Evolutionary conservation across 2,329 filamentous ascomycete genomes (phyloP), one percentile per base, ranked within the genome.

Genomic region (Aspergillus aculeatus): DNA sequence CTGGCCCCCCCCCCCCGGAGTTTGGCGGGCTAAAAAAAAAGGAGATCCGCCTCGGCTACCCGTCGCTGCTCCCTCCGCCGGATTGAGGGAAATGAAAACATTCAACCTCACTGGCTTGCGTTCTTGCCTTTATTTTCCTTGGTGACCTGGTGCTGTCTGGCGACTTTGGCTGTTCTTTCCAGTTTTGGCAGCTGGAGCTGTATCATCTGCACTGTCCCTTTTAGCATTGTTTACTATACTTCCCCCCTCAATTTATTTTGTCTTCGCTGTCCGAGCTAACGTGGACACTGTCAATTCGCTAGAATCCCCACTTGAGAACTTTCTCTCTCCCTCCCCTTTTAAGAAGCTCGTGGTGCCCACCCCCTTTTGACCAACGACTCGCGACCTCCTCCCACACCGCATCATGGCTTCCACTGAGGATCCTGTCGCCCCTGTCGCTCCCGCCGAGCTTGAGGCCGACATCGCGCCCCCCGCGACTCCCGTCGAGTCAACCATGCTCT

Each of bases 401-500:
- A 66, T 58, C 21, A 77, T 77, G 75, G 67, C 73, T 38, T 73
- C 73, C 6, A 70, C 65, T 12, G 74, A 74, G 59, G 73, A 74
- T 50, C 66, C 71, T n/a, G 56, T 75, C 23, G 58, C 71, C 50
- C 58, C 62, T 47, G 35, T 58, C 51, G 47, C 64, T 49, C 63
- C 71, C 26, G 65, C 66, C 16, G 68, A 74, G 26, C 62, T 67
- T 10, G 70, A 72, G 9, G 60, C 66, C 19, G 73, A 75, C 26
- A 66, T 68, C 53, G 66, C 66, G 24, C 69, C 71, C 26, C 75
- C 71, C 38, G 73, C 70, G 41, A 77, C 73, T 47, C 75, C 72
- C 2, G 68, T 74, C 55, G 73, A 72, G 44, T 72, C 70, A 14
- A 69, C 65, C 29, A 53, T 71, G 24, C 60, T 75, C 29, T 76